Evolutionary conservation across 352 stramenopile species (phyloP).

Genomic region (Phytophthora fragariae): DNA sequence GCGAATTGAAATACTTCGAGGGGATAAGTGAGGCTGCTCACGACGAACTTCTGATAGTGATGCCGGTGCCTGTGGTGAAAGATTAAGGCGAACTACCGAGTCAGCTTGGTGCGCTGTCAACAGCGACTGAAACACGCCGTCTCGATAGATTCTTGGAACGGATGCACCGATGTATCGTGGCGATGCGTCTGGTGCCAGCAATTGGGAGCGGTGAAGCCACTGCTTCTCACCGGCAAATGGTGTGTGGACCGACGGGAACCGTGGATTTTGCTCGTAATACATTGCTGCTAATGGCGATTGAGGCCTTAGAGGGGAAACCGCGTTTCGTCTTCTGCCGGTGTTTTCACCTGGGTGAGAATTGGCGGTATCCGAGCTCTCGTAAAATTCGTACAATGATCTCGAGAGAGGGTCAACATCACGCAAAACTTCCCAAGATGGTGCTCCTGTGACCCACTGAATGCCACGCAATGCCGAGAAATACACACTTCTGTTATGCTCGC

Average conservation of each 20-base stretch:
- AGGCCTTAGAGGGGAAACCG: slow-evolving; percentile 1
- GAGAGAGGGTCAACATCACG: slow-evolving; percentile 50
- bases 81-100: slow-evolving; percentile 57
- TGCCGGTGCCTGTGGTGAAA: slow-evolving; percentile 37
- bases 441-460: slow-evolving; percentile 51
- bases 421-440: slow-evolving; percentile 55
- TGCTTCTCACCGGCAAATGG: slow-evolving; percentile 50
- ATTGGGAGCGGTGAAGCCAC: slow-evolving; percentile 58
- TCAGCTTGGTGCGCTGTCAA: slow-evolving; percentile 55
- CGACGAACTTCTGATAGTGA: slow-evolving; percentile 26
- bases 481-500: slow-evolving; percentile 34
- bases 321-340: not conserved
- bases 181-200: slow-evolving; percentile 59
- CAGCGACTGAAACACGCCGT: slow-evolving; percentile 58
- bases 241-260: slow-evolving; percentile 67
- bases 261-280: slow-evolving; percentile 67
- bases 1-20: slow-evolving; percentile 22
- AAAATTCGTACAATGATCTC: slow-evolving; percentile 39
- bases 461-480: slow-evolving; percentile 57
- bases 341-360: not conserved
- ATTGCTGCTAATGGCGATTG: slow-evolving; percentile 5
- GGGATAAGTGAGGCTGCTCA: slow-evolving; percentile 19
- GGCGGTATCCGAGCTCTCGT: not conserved
- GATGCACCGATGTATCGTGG: slow-evolving; percentile 58
- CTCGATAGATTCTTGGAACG: slow-evolving; percentile 68